Evolutionary conservation across 1,284 basidiomycete species (phyloP).

Genomic region (Trametes sp.): DNA sequence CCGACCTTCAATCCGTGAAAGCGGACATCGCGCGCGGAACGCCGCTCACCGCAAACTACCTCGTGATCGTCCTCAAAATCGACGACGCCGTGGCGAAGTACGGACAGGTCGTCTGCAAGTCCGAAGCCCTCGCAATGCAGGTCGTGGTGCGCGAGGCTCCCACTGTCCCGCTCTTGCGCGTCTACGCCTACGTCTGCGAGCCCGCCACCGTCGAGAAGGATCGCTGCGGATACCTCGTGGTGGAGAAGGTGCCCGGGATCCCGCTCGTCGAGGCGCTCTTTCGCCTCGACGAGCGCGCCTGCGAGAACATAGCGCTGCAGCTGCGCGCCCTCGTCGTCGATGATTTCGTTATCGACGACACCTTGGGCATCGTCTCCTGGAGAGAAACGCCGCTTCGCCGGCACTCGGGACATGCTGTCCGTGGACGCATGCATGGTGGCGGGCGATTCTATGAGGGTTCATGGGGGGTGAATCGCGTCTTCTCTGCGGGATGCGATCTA

Average conservation of each 20-base stretch:
- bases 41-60: background rate
- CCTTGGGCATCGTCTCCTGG: too few species aligned
- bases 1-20: background rate
- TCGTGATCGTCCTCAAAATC: background rate
- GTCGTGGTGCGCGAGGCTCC: background rate
- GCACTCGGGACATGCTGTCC: too few species aligned
- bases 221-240: slow-evolving; percentile 1
- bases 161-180: background rate
- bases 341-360: too few species aligned
- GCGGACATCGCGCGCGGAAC: background rate
- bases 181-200: background rate
- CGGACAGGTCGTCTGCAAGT: background rate
- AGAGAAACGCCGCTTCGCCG: too few species aligned
- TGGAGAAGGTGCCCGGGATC: background rate
- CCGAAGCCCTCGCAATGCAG: slow-evolving; percentile 1
- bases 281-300: background rate
- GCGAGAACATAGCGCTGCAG: background rate
- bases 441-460: too few species aligned
- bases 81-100: background rate
- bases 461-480: too few species aligned
- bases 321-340: too few species aligned
- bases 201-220: background rate
- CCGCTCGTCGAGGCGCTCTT: background rate
- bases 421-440: too few species aligned
- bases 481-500: too few species aligned